Percentiles rank a stretch among this genome's conserved stretches.
phyloP scores from a whole-genome alignment of 768 basidiomycete species.

The Inosperma sp. region DNA sequence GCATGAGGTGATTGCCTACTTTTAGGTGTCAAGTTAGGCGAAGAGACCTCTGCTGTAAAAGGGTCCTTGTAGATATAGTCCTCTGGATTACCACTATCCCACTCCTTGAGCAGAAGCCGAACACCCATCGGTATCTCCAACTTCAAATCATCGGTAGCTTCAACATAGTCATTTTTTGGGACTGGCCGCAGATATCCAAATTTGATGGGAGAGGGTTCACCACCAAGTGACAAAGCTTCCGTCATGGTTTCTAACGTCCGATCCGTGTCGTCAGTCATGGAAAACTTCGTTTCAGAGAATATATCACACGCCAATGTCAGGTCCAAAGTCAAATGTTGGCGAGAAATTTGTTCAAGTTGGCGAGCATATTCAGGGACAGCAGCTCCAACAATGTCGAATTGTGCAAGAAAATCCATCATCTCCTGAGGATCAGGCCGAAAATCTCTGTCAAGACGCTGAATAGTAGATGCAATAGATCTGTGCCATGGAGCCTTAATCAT shows the following conservation, averaged over 20 bases:
- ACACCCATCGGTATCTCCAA: conserved; percentile 45
- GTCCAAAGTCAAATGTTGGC: conserved; percentile 61
- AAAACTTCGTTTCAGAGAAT: conserved; percentile 45
- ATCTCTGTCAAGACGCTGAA: conserved; percentile 41
- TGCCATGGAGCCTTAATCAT: conserved; percentile 48
- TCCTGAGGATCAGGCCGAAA: conserved; percentile 31
- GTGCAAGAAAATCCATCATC: conserved; percentile 36
- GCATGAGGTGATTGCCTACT: too few relatives aligned
- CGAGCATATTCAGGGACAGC: conserved; percentile 36
- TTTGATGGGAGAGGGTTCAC: conserved; percentile 51
- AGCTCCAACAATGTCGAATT: conserved; percentile 40
- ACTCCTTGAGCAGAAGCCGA: conserved; percentile 61
- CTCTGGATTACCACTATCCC: conserved; percentile 56
- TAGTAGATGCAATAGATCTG: conserved; percentile 42
- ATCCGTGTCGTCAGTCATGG: conserved; percentile 22
- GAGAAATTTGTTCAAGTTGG: conserved; percentile 48
- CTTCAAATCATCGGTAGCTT: conserved; percentile 6
- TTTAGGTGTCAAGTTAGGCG: background rate
- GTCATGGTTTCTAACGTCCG: conserved; percentile 52
- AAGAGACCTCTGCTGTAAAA: conserved; percentile 31
- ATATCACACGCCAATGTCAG: conserved; percentile 54
- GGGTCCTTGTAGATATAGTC: conserved; percentile 52
- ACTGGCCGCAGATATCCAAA: conserved; percentile 63
- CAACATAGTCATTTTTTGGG: conserved; percentile 17
- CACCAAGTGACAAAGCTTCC: conserved; percentile 51